Percentiles rank a stretch among this genome's conserved stretches.
These are phyloP conservation scores for Neurospora sp. DNA, from an alignment of 495 filamentous ascomycete species.

Conservation along the genomic window DNA sequence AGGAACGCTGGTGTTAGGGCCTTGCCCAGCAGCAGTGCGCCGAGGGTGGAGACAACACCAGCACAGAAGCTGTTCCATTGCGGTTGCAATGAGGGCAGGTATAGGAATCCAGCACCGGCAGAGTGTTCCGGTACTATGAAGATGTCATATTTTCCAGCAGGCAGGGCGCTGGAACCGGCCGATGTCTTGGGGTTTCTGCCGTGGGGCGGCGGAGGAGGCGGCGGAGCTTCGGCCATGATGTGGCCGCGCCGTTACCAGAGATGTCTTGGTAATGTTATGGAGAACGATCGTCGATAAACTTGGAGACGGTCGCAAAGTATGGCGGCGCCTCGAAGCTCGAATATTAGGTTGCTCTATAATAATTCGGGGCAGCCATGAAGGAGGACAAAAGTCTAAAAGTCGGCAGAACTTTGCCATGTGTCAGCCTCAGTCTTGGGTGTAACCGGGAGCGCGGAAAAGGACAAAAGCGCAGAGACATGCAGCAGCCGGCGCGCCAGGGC, in stretches of 20 bases:
- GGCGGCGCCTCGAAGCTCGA: conserved; percentile 18
- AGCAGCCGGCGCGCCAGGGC: background rate
- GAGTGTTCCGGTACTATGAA: conserved; percentile 96
- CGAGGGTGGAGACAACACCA: conserved; percentile 64
- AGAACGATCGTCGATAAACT: no score
- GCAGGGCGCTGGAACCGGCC: conserved; percentile 45
- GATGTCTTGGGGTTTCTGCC: conserved; percentile 51
- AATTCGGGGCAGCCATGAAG: conserved; percentile 20
- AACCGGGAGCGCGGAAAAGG: background rate
- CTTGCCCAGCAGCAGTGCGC: conserved; percentile 55
- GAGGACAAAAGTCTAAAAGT: background rate
- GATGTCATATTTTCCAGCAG: conserved; percentile 85
- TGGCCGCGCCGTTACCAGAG: conserved; percentile 12
- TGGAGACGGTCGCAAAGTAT: background rate
- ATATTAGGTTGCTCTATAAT: conserved; percentile 7
- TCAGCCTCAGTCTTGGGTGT: background rate
- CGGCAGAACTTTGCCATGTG: background rate
- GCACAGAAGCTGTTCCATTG: conserved; percentile 86
- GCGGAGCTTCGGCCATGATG: conserved; percentile 38
- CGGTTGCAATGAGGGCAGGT: conserved; percentile 78
- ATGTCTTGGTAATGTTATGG: background rate
- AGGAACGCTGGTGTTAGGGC: conserved; percentile 58
- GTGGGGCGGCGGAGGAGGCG: conserved; percentile 60
- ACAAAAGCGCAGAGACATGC: background rate
- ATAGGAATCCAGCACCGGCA: conserved; percentile 81